phyloP scores from a whole-genome alignment of 129 eudicot species.

The Artemisia tridentata region DNA sequence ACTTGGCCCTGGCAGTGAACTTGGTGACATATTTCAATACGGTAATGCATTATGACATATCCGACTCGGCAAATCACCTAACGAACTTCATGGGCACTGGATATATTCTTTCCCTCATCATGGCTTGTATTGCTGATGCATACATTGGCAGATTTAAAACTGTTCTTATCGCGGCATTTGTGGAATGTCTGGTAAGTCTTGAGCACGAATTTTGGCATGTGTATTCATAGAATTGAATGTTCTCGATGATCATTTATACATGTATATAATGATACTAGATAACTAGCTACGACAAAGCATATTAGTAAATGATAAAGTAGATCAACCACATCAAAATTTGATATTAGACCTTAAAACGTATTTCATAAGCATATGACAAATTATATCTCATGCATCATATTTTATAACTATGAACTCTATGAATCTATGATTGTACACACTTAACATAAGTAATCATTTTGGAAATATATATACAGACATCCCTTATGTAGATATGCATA shows the following conservation, averaged over 20 bases:
- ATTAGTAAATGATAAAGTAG: neutral
- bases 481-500: too few species aligned
- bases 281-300: neutral
- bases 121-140: slow-evolving; percentile 62
- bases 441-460: too few species aligned
- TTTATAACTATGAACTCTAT: too few species aligned
- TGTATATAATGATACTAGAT: neutral
- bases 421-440: too few species aligned
- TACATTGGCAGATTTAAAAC: slow-evolving; percentile 59
- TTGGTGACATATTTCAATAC: slow-evolving; percentile 53
- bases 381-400: too few species aligned
- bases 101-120: slow-evolving; percentile 51
- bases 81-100: slow-evolving; percentile 60
- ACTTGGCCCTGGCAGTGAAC: slow-evolving; percentile 45
- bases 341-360: too few species aligned
- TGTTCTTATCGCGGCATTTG: slow-evolving; percentile 37
- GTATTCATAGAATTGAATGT: neutral
- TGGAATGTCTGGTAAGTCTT: slow-evolving; percentile 50
- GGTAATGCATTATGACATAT: slow-evolving; percentile 60
- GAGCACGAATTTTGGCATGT: neutral
- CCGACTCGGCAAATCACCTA: slow-evolving; percentile 58
- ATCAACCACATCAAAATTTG: too few species aligned
- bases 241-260: too few species aligned
- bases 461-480: too few species aligned
- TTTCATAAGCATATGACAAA: too few species aligned